These are phyloP conservation scores for Sarocladiaceae sp. DNA, from an alignment of 2,329 filamentous ascomycete genomes.

Conservation along the genomic window DNA sequence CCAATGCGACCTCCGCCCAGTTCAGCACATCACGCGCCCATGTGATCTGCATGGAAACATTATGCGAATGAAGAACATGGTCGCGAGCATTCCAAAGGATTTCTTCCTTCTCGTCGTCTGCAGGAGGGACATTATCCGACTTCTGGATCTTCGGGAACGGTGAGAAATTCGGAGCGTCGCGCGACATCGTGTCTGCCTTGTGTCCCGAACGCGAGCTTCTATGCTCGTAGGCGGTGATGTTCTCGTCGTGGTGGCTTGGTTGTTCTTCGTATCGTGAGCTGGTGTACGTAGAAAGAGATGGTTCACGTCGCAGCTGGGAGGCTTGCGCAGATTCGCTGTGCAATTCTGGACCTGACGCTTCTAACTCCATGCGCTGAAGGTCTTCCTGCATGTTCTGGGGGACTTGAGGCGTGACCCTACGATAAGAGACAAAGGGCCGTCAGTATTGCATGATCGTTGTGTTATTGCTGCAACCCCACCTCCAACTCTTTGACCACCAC, in stretches of 20 bases:
- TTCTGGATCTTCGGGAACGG: constrained; percentile 78
- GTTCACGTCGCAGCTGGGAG: constrained; percentile 27
- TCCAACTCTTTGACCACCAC: constrained; percentile 20
- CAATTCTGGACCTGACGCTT: constrained; percentile 43
- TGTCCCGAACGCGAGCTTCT: constrained; percentile 30
- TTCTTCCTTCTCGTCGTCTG: constrained; percentile 89
- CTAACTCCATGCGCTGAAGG: constrained; percentile 84
- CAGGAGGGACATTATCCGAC: constrained; percentile 85
- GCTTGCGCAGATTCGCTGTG: constrained; percentile 7
- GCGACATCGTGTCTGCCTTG: constrained; percentile 36
- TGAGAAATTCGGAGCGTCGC: constrained; percentile 73
- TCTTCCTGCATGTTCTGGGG: constrained; percentile 96
- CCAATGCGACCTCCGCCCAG: constrained; percentile 80
- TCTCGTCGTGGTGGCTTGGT: constrained; percentile 27
- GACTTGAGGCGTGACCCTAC: constrained; percentile 89
- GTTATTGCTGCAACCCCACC: constrained; percentile 22
- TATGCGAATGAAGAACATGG: constrained; percentile 85
- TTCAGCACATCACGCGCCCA: constrained; percentile 92
- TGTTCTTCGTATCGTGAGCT: constrained; percentile 12
- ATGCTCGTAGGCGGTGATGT: constrained; percentile 26
- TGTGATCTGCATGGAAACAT: constrained; percentile 92
- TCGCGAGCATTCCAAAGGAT: constrained; percentile 81
- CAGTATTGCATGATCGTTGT: constrained; percentile 20
- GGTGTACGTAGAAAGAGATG: constrained; percentile 38
- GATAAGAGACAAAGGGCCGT: constrained; percentile 28